Evolutionary conservation across 768 basidiomycete species (phyloP), one percentile per base, ranked within the genome.

Genomic region (Hemileccinum rubropunctum): DNA sequence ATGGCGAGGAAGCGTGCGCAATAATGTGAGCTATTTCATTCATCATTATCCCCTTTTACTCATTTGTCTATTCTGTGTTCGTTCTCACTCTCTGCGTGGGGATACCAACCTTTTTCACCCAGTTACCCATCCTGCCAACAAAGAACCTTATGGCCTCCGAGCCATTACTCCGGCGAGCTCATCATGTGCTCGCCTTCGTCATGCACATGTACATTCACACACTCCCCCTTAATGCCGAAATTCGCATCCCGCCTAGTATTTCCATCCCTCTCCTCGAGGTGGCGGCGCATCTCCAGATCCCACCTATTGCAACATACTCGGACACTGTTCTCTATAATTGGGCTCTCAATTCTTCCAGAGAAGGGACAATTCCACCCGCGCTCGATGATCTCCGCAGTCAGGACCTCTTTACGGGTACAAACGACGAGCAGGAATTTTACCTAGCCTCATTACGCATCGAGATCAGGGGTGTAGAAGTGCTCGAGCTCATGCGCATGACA

Each of bases 251-350:
- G 6, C 68, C 75, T 0, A 70, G 83, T 0, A 69, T 98, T 45
- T 76, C 88, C 9, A 66, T 91, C 6, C 94, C 95, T 1, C 78
- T 92, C 30, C 75, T 93, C 17, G 76, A 81, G 48, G 78, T 92
- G 14, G 88, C 81, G 20, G 65, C 73, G 0, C 71, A 84, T 39
- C 81, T 97, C 10, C 83, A 88, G 47, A 71, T 97, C 2, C 94
- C 95, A 0, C 92, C 95, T 0, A 74, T 95, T 35, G 76, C 93
- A 50, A 97, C 93, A 4, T 97, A 93, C 64, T 86, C 93, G 10
- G 93, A 95, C 64, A 86, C 86, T 26, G 93, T 97, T 8, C 78
- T 97, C 23, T 97, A 93, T 71, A 95, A 95, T 65, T 90, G 87
- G 85, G 57, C 27, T 59, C 75, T 57, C 56, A 73, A 36, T 35